These are phyloP conservation scores for Eimeria necatrix DNA, from an alignment of 169 alveolate genomes.

Conservation along the genomic window DNA sequence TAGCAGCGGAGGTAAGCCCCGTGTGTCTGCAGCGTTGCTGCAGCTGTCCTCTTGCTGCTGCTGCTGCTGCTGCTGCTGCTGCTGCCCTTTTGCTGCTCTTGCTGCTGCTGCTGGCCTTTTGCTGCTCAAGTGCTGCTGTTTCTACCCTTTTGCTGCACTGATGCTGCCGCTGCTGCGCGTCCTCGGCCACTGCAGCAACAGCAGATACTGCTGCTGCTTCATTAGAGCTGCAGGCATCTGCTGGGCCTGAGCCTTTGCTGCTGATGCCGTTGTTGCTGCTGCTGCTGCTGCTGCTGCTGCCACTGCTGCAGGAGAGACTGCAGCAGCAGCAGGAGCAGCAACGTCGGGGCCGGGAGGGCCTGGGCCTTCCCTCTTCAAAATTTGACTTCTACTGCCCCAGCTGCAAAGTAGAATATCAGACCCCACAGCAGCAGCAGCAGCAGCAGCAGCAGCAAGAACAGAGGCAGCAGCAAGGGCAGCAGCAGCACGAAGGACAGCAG, in stretches of 20 bases:
- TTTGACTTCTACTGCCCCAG: conserved; percentile 57
- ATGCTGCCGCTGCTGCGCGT: conserved; percentile 60
- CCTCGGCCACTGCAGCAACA: conserved; percentile 47
- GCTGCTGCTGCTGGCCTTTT: conserved; percentile 4
- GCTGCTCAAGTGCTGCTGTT: too few relatives aligned
- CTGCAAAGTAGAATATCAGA: too few relatives aligned
- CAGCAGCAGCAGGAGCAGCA: conserved; percentile 48
- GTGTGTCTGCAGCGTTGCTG: not conserved
- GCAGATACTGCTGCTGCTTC: conserved; percentile 21
- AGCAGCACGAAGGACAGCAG: not conserved
- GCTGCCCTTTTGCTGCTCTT: not conserved
- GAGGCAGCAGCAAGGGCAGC: not conserved
- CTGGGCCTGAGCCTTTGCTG: not conserved
- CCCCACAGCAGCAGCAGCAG: conserved; percentile 34
- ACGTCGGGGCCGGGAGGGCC: not conserved
- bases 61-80: conserved; percentile 26
- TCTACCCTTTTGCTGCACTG: conserved; percentile 61
- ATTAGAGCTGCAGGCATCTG: not conserved
- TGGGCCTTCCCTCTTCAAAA: conserved; percentile 21
- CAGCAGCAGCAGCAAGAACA: not conserved
- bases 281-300: not conserved
- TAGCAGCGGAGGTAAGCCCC: not conserved
- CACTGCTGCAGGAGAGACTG: not conserved
- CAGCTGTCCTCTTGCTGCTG: not conserved
- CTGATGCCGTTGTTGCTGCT: not conserved